Evolutionary conservation across 371 early-diverging fungal genomes (phyloP), one percentile per base, ranked within the genome.

Genomic region (Mortierella sp.): DNA sequence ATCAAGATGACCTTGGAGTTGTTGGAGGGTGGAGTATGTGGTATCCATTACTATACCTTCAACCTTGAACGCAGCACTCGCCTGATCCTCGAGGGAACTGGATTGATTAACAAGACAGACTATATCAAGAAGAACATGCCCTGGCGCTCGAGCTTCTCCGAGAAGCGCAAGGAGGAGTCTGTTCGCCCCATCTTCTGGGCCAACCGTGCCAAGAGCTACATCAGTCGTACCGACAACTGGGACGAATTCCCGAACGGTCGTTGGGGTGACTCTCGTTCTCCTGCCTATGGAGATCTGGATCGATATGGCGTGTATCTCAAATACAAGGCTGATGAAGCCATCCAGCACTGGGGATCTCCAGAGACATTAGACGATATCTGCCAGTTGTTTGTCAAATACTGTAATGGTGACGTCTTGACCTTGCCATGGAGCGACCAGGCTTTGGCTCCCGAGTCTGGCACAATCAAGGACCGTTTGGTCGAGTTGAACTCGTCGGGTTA

Each of bases 221-320:
- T 97, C 74, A 85, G 91, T 74, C 93, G 97, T 62, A 98, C 98
- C 1, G 96, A 94, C 75, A 83, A 88, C 43, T 97, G 98, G 98
- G 97, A 98, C 81, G 97, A 97, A 72, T 98, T 94, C 81, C 97
- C 97, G 30, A 98, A 98, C 82, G 98, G 98, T 28, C 92, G 98
- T 58, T 98, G 97, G 98, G 97, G 97, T 25, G 96, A 97, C 74
- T 90, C 96, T 26, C 89, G 96, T 26, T 97, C 97, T 6, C 90
- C 93, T 57, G 95, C 96, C 30, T 97, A 89, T 83, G 97, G 98
- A 64, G 96, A 97, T 62, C 79, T 97, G 70, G 96, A 95, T 68
- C 91, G 95, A 43, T 94, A 91, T 84, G 93, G 94, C 60, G 89
- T 94, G 48, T 87, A 91, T 59, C 83, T 95, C 57, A 92, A 94